Conservation (phyloP, 1,284 basidiomycete species). For the Ceratobasidium sp. region DNA sequence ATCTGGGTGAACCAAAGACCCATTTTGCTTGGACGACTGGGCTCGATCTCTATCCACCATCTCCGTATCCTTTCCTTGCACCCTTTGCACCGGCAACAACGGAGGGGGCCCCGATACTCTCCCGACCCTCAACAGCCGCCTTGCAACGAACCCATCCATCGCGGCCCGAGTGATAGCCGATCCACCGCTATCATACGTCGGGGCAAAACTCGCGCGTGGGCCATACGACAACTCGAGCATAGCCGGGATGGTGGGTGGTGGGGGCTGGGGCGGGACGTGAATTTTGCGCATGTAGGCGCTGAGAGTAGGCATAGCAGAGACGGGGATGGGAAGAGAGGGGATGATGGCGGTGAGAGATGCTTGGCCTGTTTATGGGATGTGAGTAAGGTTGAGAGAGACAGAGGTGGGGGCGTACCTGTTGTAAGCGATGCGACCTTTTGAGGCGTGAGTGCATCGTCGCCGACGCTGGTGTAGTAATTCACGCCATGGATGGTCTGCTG, state of each 20-base stretch:
- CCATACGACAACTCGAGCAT: constrained; percentile 78
- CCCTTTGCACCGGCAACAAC: neutral
- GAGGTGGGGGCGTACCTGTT: constrained; percentile 42
- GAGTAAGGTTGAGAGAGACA: constrained; percentile 36
- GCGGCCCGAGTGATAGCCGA: constrained; percentile 2
- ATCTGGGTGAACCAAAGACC: constrained; percentile 15
- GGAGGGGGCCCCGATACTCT: constrained; percentile 15
- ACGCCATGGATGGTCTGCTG: constrained; percentile 79
- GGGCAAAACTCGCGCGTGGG: constrained; percentile 77
- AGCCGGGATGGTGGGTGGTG: constrained; percentile 55
- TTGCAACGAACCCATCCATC: constrained; percentile 10
- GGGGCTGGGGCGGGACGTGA: constrained; percentile 26
- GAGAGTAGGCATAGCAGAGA: constrained; percentile 57
- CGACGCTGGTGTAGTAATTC: constrained; percentile 82
- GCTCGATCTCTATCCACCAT: neutral
- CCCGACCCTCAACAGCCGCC: neutral
- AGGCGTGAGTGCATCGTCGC: constrained; percentile 60
- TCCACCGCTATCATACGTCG: constrained; percentile 78
- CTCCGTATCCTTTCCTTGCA: neutral
- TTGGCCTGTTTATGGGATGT: constrained; percentile 67
- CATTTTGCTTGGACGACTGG: neutral
- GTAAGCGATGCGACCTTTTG: constrained; percentile 46
- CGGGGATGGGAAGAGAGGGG: constrained; percentile 65
- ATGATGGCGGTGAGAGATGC: constrained; percentile 80
- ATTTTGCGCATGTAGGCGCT: constrained; percentile 51